Evolutionary conservation across 805 yeast genomes (phyloP), one percentile per base, ranked within the genome.

Genomic region (Wickerhamomyces tratensis): DNA sequence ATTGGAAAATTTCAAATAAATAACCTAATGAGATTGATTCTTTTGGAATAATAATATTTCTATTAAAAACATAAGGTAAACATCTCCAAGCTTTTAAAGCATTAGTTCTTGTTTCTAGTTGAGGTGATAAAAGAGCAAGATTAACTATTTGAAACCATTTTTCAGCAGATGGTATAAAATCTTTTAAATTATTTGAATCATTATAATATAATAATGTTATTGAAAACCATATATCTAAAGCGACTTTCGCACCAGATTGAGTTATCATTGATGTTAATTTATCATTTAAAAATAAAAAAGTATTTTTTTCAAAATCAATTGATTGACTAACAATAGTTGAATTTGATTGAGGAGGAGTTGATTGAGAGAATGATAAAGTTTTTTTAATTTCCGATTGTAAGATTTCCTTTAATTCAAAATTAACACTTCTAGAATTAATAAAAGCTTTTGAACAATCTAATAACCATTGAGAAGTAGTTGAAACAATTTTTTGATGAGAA

Each of bases 211-310:
- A 33, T 13, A 56, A 38, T 0, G 58, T 49, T 11, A 55, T 7
- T 3, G 46, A 48, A 11, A 56, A 7, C 61, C 61, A 56, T 8
- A 47, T 34, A 30, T 53, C 58, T 42, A 50, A 30, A 5, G 48
- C 48, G 0, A 42, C 4, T 25, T 46, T 46, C 12, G n/a, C 34
- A 8, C 38, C 39, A 9, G 42, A 44, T 4, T 39, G 26, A 0
- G 26, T 36, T 7, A 48, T 5, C 33, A 45, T 10, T 9, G 41
- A 48, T 10, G 7, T 2, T 8, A 49, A 20, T 34, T 49, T 38
- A 5, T 41, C 20, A 1, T 36, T 37, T 8, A 53, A 10, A 27
- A 45, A 53, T 2, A 12, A 4, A 15, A 42, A 30, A 0, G 49
- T 46, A 3, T 44, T 31, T 30, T 47, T 46, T 4, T n/a, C 10